Base-by-base conservation (phyloP, 139 green algal genomes). In the Yamagishiella unicocca region DNA sequence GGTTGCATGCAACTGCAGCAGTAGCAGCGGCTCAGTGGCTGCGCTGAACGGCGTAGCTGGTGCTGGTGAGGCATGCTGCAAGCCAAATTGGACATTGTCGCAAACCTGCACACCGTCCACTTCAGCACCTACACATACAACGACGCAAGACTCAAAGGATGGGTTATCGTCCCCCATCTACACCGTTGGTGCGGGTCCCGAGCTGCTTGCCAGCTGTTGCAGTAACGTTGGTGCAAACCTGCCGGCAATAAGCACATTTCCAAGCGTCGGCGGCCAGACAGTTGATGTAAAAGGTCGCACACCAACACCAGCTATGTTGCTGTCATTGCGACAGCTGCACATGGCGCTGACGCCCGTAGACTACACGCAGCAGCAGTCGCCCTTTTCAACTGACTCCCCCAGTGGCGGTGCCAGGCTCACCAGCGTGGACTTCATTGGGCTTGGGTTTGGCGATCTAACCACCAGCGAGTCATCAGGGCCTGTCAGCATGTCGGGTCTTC, bases 321-420 rank as follows among this genome's bases (percentile, higher is more conserved):
- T 82, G 17, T 82, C 74, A 0, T 35, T 82, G n/a, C 74, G 46
- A 22, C 19, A 82, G 1, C 46, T 82, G 7, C 74, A 82, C 46
- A 54, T 82, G n/a, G 74, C 74, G 7, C 29, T 68, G 0, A 19
- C 50, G 46, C 50, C 46, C 1, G 22, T 12, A 31, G 46, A 67
- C 37, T 68, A 45, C 70, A 37, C 70, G 22, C 70, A 58, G 2
- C 70, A 78, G 70, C 40, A 78, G 7, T 78, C 70, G 21, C 70
- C 70, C 22, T 78, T 82, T 35, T 7, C 21, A 2, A 68, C 10
- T 5, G 74, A 54, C 35, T 40, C 76, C 14, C 35, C 76, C 33
- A 46, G 33, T 54, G 50, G 4, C 70, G 74, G 68, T 12, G 4
- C n/a, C n/a, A 25, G 50, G 29, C 76, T 54, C 54, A 55, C 29